Base-by-base conservation (phyloP, 208 protist species). In the Wallacemonas sp. region DNA sequence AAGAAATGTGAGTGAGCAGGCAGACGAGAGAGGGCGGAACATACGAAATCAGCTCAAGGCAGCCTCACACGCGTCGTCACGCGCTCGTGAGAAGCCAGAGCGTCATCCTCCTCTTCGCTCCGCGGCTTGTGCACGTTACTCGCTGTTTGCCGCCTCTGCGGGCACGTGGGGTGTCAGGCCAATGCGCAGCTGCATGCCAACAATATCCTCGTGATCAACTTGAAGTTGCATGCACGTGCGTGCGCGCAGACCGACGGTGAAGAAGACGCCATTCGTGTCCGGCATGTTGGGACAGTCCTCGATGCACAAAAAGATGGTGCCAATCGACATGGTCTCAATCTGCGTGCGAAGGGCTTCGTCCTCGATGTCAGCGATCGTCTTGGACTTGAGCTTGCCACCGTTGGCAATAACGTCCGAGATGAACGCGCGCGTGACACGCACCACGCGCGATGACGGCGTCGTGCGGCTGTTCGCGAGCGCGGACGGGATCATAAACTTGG, bases 191-290 rank as follows among this genome's bases (percentile, higher is more conserved):
- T 73, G 82, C 70, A 95, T 67, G n/a, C 86, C 89, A 14, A 78
- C 79, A 31, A 95, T n/a, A 61, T 95, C 89, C 38, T 95, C 89
- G 54, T 92, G 86, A 38, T 92, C 86, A 0, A 95, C 80, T 23
- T 90, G 76, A 4, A 95, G 73, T 74, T 93, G 86, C 29, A 95
- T 45, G 36, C 82, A 72, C 16, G 70, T 79, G 20, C 86, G 86
- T 12, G 89, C 89, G 28, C 89, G 79, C 41, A 95, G 74, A 1
- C 77, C 84, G 1, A 88, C 82, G 7, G 79, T 76, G 64, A 84
- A 92, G 74, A 83, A 82, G 7, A 82, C 62, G 2, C 77, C 77
- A 38, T 70, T 39, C 44, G 41, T 48, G 11, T 45, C 41, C 44
- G 38, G 22, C 26, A 48, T 8, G 28, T 41, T 18, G 25, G 59